A percentile compares a stretch with the other conserved stretches of the same genome.
phyloP scores from a whole-genome alignment of 148 eudicot genomes.

The Vaccinium vitisidaea region DNA sequence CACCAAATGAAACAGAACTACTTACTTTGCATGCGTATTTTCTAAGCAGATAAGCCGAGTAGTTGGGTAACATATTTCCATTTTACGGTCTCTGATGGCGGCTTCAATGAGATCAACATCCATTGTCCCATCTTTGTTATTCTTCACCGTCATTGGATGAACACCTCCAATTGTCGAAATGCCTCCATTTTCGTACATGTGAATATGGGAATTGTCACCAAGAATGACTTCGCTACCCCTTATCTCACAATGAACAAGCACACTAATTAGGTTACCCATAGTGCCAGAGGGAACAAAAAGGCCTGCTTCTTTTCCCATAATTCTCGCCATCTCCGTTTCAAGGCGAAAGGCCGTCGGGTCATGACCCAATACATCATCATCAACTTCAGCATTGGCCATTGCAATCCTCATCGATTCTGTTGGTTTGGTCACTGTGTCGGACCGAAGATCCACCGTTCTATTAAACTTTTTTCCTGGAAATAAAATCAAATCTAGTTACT shows the following conservation, averaged over 20 bases:
- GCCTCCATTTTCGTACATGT: conserved; percentile 92
- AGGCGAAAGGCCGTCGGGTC: conserved; percentile 86
- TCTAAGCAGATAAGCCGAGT: conserved; percentile 93
- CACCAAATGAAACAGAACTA: neutral
- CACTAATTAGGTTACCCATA: conserved; percentile 92
- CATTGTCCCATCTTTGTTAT: conserved; percentile 83
- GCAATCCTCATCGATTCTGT: conserved; percentile 81
- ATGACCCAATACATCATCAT: conserved; percentile 73
- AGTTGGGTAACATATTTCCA: conserved; percentile 60
- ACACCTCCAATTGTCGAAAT: conserved; percentile 93
- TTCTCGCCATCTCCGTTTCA: conserved; percentile 72
- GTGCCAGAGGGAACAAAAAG: conserved; percentile 97
- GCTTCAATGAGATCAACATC: conserved; percentile 73
- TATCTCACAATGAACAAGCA: conserved; percentile 78
- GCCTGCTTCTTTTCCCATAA: conserved; percentile 85
- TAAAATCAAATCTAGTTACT: neutral
- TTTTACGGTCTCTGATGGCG: conserved; percentile 66
- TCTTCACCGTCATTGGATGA: conserved; percentile 86
- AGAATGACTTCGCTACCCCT: conserved; percentile 96
- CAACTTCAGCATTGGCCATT: conserved; percentile 95
- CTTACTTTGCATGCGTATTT: conserved; percentile 93
- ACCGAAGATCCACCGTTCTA: conserved; percentile 74
- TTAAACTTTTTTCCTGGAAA: conserved; percentile 44
- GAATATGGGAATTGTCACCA: conserved; percentile 83
- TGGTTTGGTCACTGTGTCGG: conserved; percentile 97